phyloP scores from a whole-genome alignment of 1,139 yeast genomes.

The Meyerozyma elateridarum region DNA sequence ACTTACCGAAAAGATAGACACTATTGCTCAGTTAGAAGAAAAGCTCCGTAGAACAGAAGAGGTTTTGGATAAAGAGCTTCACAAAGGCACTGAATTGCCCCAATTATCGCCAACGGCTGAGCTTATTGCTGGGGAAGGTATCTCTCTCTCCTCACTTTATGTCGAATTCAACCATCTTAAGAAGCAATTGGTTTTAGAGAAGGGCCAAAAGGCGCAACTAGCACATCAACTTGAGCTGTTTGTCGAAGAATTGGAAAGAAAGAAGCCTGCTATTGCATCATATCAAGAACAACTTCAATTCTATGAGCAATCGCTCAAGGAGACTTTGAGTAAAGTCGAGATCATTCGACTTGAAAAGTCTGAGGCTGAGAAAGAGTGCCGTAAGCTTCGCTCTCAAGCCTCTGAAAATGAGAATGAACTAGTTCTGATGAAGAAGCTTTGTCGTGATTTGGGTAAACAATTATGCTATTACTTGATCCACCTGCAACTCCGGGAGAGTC shows the following conservation, averaged over 20 bases:
- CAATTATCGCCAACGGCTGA: constrained; percentile 34
- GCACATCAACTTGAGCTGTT: constrained; percentile 69
- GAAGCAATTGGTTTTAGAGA: constrained; percentile 65
- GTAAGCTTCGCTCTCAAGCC: constrained; percentile 30
- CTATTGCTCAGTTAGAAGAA: constrained; percentile 29
- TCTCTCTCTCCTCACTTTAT: constrained; percentile 65
- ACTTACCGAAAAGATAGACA: constrained; percentile 30
- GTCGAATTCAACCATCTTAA: constrained; percentile 64
- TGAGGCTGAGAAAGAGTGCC: constrained; percentile 36
- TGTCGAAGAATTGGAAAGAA: constrained; percentile 70
- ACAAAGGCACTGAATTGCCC: constrained; percentile 38
- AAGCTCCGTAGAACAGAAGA: constrained; percentile 37
- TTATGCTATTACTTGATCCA: constrained; percentile 70
- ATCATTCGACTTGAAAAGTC: constrained; percentile 33
- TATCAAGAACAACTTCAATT: constrained; percentile 52
- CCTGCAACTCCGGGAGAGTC: constrained; percentile 48
- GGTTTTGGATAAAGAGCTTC: constrained; percentile 37
- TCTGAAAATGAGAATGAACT: constrained; percentile 39
- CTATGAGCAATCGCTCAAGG: constrained; percentile 36
- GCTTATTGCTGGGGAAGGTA: constrained; percentile 48
- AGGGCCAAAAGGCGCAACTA: constrained; percentile 64
- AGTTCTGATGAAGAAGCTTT: constrained; percentile 47
- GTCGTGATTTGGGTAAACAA: constrained; percentile 74
- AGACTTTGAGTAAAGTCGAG: constrained; percentile 37
- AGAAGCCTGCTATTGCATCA: constrained; percentile 73